Evolutionary conservation across 1,139 yeast genomes (phyloP).

Genomic region (Magnusiomyces paraingens): DNA sequence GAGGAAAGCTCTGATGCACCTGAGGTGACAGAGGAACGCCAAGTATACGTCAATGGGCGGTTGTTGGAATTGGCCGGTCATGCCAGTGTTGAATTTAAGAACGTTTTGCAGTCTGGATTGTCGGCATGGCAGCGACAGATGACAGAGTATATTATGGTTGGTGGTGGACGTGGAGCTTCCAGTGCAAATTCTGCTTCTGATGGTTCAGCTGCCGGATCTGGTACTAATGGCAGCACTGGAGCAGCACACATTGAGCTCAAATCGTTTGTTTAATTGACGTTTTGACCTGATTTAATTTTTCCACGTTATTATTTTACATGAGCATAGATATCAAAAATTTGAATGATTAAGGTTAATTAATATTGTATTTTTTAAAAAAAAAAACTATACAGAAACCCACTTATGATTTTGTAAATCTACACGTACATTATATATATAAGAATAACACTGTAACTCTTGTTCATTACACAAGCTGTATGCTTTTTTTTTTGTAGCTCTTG

Average conservation of each 20-base stretch:
- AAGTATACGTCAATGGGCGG: conserved; percentile 45
- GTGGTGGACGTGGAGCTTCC: conserved; percentile 5
- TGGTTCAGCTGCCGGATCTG: neutral
- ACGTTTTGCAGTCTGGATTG: conserved; percentile 36
- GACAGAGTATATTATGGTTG: conserved; percentile 23
- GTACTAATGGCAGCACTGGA: conserved; percentile 11
- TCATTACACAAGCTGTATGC: too few species aligned
- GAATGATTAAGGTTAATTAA: too few species aligned
- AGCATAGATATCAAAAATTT: too few species aligned
- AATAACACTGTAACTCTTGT: too few species aligned
- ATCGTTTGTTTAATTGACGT: conserved; percentile 21
- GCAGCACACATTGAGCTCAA: conserved; percentile 29
- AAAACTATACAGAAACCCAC: too few species aligned
- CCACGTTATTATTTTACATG: neutral
- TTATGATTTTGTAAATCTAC: too few species aligned
- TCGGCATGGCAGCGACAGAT: conserved; percentile 24
- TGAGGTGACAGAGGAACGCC: conserved; percentile 24
- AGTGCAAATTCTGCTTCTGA: neutral
- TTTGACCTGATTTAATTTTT: neutral
- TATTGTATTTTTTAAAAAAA: too few species aligned
- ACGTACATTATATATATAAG: too few species aligned
- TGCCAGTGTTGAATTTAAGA: conserved; percentile 50
- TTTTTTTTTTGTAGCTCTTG: too few species aligned
- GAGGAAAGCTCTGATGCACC: neutral
- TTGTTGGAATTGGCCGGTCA: conserved; percentile 46